Evolutionary conservation across 1,284 basidiomycete species (phyloP).

Genomic region (Naganishia sp.): DNA sequence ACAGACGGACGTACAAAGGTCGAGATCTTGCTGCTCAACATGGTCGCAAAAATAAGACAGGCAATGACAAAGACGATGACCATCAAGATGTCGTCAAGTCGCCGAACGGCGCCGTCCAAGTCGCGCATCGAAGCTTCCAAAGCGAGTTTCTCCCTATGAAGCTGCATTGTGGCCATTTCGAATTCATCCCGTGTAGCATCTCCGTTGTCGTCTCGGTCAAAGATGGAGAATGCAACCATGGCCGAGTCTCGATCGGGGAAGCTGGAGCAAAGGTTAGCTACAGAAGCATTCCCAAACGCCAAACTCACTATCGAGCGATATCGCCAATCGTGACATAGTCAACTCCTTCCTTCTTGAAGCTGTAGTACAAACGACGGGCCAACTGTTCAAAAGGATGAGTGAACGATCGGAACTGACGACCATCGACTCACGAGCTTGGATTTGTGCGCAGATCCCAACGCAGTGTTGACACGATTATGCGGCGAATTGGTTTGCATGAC

Average conservation of each 20-base stretch:
- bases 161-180: constrained; percentile 74
- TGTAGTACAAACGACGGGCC: constrained; percentile 82
- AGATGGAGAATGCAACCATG: constrained; percentile 66
- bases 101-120: constrained; percentile 82
- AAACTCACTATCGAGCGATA: constrained; percentile 62
- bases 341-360: constrained; percentile 68
- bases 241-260: constrained; percentile 71
- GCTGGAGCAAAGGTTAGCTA: constrained; percentile 31
- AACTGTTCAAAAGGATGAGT: constrained; percentile 57
- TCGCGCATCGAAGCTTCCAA: constrained; percentile 87
- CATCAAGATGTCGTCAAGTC: constrained; percentile 62
- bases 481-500: constrained; percentile 87
- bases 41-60: constrained; percentile 71
- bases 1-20: constrained; percentile 47
- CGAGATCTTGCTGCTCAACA: constrained; percentile 58
- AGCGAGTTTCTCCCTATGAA: constrained; percentile 80
- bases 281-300: neutral
- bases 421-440: constrained; percentile 64
- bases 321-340: constrained; percentile 68
- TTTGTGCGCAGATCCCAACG: constrained; percentile 77
- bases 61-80: constrained; percentile 63
- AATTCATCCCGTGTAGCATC: constrained; percentile 74
- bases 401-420: neutral
- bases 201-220: constrained; percentile 83
- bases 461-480: constrained; percentile 74